Conservation (phyloP, 345 rosid genomes). For the Dipteronia sinensis region DNA sequence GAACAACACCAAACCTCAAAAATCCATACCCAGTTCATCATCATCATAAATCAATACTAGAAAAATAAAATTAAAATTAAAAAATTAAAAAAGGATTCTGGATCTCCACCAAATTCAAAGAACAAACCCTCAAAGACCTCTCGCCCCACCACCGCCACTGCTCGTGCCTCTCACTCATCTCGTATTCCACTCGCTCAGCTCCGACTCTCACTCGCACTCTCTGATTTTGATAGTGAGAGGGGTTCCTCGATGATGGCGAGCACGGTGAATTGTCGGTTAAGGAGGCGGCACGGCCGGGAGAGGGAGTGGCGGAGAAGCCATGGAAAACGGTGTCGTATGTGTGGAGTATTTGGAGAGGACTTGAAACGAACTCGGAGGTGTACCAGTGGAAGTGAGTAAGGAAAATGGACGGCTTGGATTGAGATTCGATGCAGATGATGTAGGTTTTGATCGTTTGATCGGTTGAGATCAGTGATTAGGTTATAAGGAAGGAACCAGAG, state of each 20-base stretch:
- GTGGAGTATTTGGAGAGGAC: conserved; percentile 64
- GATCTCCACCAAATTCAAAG: too few species aligned
- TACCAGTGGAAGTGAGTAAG: conserved; percentile 89
- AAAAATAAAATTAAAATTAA: too few species aligned
- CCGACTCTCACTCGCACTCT: too few species aligned
- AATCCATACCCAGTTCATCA: too few species aligned
- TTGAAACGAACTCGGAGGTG: conserved; percentile 57
- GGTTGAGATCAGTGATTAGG: conserved; percentile 21
- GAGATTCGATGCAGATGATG: conserved; percentile 37
- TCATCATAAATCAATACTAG: too few species aligned
- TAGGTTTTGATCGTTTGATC: conserved; percentile 49
- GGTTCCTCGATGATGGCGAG: conserved; percentile 68
- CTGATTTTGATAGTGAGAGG: too few species aligned
- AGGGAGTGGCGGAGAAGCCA: conserved; percentile 75
- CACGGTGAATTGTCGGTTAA: conserved; percentile 68
- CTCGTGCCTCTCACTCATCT: too few species aligned
- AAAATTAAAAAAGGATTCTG: too few species aligned
- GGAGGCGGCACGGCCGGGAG: conserved; percentile 40
- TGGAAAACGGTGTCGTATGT: conserved; percentile 88
- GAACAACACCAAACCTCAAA: too few species aligned
- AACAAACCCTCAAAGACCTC: too few species aligned
- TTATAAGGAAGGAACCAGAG: conserved; percentile 20
- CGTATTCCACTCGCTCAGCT: too few species aligned
- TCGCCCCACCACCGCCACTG: too few species aligned
- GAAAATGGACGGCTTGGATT: conserved; percentile 77